Base-by-base conservation (phyloP, 1,139 yeast genomes). In the Yamadazyma conglobata region DNA sequence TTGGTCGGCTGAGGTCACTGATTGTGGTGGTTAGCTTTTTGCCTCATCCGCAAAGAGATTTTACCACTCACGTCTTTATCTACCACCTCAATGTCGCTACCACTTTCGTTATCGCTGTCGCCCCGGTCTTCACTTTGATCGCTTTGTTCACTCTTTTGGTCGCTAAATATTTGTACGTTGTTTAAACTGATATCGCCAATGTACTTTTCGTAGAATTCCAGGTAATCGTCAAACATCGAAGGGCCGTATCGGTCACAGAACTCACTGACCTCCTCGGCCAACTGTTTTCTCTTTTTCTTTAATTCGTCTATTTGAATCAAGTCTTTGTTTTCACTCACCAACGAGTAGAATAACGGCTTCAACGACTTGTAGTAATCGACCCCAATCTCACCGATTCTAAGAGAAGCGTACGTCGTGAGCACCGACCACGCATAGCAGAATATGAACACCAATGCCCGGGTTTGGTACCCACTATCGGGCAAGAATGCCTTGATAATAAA, bases 231-330 rank as follows among this genome's bases (percentile, higher is more conserved):
- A 62, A 79, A 87, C 39, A 87, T 56, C 44, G 73, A 71, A 0
- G 95, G 94, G 0, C 95, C 95, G 35, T 79, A 70, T 30, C 70
- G 72, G 48, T 84, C 79, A 40, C 88, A 83, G 15, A 79, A 64
- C 20, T 74, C 77, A 10, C 86, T 76, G 25, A 87, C 83, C 39
- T 76, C 72, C 24, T 54, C 57, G 2, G 82, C 72, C 33, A 87
- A 63, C 28, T 61, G 64, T 23, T 62, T 57, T 32, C 96, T 64
- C 13, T 70, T 66, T 16, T 59, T 47, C 43, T 82, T 77, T 43
- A 87, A 64, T 30, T 73, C 63, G 22, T 68, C 65, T 25, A 87
- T 56, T 39, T 67, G 47, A 17, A 53, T 41, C 22, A 50, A 37
- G 31, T 60, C 62, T 11, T 47, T 47, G 69, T 70, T 50, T 60